Evolutionary conservation across 768 basidiomycete species (phyloP), one percentile per base, ranked within the genome.

Genomic region (Suillus alpinus): DNA sequence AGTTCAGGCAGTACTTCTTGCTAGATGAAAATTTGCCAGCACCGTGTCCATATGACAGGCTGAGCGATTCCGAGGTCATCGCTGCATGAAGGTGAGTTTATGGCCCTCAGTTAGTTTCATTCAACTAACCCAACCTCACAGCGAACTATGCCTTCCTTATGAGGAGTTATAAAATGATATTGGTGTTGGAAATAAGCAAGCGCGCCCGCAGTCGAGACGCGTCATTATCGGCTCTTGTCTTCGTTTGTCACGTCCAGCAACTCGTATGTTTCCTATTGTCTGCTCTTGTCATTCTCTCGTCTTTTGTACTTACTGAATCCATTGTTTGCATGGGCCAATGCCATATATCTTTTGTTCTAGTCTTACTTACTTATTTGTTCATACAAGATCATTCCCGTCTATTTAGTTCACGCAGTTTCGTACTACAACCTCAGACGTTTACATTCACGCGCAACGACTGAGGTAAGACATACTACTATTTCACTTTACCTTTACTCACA

Each of bases 11-110:
- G 32, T 68, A 68, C 58, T 67, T 68, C n/a, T 43, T 68, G 32
- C 23, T 67, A 36, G 67, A 68, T 43, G 67, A 68, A 26, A 68
- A 63, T 39, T 55, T 66, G n/a, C 64, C 67, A 4, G 64, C 67
- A 0, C 14, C 62, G 4, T 68, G 67, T 23, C 67, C 67, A 9
- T 68, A 66, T 9, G 64, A 65, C 2, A 46, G 26, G 36, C 37
- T 68, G 6, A 56, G 41, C 20, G 10, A 51, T 5, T 61, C 67
- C 1, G 41, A 59, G 26, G 40, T n/a, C 9, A 7, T 56, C n/a
- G 53, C 59, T 47, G 51, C 36, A 18, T 68, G 57, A 59, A 50
- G 13, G 44, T 37, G 29, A 14, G 9, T 26, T 47, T 4, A 23
- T 5, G 13, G 3, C 20, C 8, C 29, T 26, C 16, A 7, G 9